A percentile compares a stretch with the other conserved stretches of the same genome.
Conservation (phyloP, 2,329 filamentous ascomycete species). For the Verticillium albo-atrum region DNA sequence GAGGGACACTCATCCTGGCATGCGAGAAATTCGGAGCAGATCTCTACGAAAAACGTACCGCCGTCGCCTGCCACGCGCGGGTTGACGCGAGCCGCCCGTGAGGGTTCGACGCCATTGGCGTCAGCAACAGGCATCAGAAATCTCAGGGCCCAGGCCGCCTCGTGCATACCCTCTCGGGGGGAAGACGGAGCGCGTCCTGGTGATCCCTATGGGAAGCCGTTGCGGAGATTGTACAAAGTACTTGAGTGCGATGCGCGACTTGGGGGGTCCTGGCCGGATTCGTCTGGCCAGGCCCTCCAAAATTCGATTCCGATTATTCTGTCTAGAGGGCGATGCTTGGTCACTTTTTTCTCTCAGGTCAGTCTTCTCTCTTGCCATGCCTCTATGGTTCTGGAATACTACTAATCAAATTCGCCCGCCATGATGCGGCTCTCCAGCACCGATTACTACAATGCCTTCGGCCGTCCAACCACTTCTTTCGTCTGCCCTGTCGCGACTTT, state of each 20-base stretch:
- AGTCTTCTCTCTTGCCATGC: not conserved
- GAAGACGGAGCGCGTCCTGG: constrained; percentile 23
- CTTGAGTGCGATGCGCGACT: constrained; percentile 97
- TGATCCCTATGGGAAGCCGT: constrained; percentile 81
- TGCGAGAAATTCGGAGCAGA: constrained; percentile 99
- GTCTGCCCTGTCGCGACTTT: too few relatives aligned
- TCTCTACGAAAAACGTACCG: constrained; percentile 59
- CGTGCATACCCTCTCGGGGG: constrained; percentile 20
- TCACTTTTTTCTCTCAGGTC: constrained; percentile 20
- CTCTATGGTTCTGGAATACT: constrained; percentile 4
- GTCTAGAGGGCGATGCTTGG: constrained; percentile 64
- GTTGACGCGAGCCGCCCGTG: constrained; percentile 63
- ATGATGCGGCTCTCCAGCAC: not conserved
- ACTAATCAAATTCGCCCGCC: constrained; percentile 4
- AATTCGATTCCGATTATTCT: constrained; percentile 95
- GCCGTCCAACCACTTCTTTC: too few relatives aligned
- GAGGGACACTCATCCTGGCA: constrained; percentile 44
- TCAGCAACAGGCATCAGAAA: constrained; percentile 93
- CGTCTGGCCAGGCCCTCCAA: constrained; percentile 40
- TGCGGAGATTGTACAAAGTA: constrained; percentile 89
- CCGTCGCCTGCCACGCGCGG: constrained; percentile 29
- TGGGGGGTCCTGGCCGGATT: constrained; percentile 39
- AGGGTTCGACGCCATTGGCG: constrained; percentile 82
- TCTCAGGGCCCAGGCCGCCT: constrained; percentile 51
- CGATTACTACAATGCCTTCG: not conserved